phyloP scores from a whole-genome alignment of 2,329 filamentous ascomycete species.

The Samsoniella hepiali region DNA sequence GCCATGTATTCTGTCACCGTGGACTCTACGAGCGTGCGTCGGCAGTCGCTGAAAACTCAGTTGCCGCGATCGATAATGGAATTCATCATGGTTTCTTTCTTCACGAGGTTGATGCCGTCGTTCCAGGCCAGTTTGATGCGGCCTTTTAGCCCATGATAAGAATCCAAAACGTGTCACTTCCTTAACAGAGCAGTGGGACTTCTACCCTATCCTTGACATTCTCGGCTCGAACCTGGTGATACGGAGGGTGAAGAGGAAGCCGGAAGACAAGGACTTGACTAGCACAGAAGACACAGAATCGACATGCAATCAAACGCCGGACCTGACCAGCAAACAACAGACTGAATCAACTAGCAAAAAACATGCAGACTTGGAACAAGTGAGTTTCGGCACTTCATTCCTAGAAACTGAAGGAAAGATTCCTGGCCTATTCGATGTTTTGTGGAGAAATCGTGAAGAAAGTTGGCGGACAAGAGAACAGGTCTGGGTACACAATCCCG shows the following conservation, averaged over 20 bases:
- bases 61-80: background rate
- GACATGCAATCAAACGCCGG: no score
- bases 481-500: background rate
- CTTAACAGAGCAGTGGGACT: background rate
- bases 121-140: background rate
- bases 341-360: no score
- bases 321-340: no score
- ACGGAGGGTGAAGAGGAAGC: no score
- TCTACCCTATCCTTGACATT: background rate
- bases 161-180: background rate
- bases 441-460: background rate
- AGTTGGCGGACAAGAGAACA: no score
- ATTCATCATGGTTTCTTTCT: background rate
- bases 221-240: background rate
- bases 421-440: background rate
- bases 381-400: no score
- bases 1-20: background rate
- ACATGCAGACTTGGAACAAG: no score
- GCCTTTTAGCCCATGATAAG: background rate
- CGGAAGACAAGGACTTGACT: no score
- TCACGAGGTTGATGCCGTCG: background rate
- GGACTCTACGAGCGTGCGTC: background rate
- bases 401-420: background rate
- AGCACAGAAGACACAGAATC: no score
- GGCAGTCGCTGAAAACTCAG: background rate